Conservation (phyloP, 345 rosid species). For the Corchorus capsularis region DNA sequence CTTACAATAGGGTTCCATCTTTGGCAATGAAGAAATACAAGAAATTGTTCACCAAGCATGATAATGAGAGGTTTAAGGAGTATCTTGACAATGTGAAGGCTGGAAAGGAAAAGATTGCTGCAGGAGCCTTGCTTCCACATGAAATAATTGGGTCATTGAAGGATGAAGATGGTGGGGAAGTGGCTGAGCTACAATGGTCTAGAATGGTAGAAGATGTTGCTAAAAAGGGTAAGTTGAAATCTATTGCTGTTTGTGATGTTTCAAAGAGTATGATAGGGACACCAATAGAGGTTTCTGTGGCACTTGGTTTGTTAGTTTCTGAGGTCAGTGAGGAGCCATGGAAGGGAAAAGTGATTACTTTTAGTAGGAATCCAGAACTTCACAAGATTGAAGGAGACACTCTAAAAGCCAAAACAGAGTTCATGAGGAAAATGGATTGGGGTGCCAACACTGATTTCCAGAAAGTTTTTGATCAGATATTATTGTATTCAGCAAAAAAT, state of each 20-base stretch:
- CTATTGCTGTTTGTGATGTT: constrained; percentile 20
- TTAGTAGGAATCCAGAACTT: background rate
- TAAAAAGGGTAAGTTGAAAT: constrained; percentile 5
- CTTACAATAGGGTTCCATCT: constrained; percentile 30
- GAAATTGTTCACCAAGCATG: constrained; percentile 17
- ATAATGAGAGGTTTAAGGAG: constrained; percentile 14
- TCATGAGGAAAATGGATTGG: background rate
- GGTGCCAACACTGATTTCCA: constrained; percentile 3
- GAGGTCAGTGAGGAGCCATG: constrained; percentile 22
- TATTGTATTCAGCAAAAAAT: background rate
- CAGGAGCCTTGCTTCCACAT: constrained; percentile 27
- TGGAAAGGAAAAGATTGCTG: constrained; percentile 20
- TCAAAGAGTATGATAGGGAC: background rate
- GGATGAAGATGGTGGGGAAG: background rate
- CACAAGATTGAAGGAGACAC: constrained; percentile 8
- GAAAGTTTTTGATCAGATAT: constrained; percentile 8
- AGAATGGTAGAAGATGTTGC: constrained; percentile 30
- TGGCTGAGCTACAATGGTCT: constrained; percentile 31
- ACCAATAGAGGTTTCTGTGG: constrained; percentile 17
- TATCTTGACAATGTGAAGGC: constrained; percentile 20
- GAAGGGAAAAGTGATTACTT: constrained; percentile 21
- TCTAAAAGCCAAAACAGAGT: constrained; percentile 5
- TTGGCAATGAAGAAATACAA: constrained; percentile 30
- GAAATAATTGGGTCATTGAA: constrained; percentile 21
- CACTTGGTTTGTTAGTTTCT: constrained; percentile 14